phyloP scores from a whole-genome alignment of 306 rosid genomes.

The Ochetophila trinervis region DNA sequence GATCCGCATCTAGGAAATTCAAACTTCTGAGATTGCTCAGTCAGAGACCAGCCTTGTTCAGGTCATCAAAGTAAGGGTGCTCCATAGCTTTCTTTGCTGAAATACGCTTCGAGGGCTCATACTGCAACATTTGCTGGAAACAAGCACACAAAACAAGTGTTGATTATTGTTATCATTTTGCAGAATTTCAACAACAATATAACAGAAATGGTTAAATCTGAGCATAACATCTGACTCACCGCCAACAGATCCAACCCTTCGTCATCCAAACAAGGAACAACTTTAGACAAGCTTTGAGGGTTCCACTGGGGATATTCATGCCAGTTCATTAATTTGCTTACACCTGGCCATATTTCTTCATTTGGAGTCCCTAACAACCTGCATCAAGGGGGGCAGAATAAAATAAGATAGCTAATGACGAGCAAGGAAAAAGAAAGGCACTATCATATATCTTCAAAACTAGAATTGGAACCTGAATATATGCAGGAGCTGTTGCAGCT shows the following conservation, averaged over 20 bases:
- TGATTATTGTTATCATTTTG: no score
- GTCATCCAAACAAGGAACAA: slow-evolving; percentile 66
- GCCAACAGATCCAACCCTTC: slow-evolving; percentile 63
- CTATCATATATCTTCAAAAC: not conserved
- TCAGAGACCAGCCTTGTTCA: slow-evolving; percentile 50
- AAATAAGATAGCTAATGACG: not conserved
- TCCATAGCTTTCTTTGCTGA: slow-evolving; percentile 98
- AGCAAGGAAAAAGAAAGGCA: not conserved
- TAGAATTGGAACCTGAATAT: slow-evolving; percentile 60
- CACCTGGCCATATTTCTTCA: slow-evolving; percentile 91
- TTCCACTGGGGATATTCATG: slow-evolving; percentile 95
- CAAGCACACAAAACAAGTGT: not conserved
- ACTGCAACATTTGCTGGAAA: slow-evolving; percentile 79
- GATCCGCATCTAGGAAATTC: not conserved
- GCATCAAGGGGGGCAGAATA: slow-evolving; percentile 12
- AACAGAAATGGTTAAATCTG: not conserved
- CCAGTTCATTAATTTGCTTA: slow-evolving; percentile 88
- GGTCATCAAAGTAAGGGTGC: slow-evolving; percentile 69
- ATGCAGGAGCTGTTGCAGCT: slow-evolving; percentile 95
- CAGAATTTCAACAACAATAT: no score
- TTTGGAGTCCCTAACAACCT: slow-evolving; percentile 92
- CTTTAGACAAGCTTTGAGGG: slow-evolving; percentile 58
- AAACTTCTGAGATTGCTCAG: slow-evolving; percentile 5
- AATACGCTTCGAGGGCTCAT: slow-evolving; percentile 66
- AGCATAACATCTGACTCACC: slow-evolving; percentile 28